Conservation (phyloP, 192 early-diverging fungal species). For the Fimicolochytrium jonesii region DNA sequence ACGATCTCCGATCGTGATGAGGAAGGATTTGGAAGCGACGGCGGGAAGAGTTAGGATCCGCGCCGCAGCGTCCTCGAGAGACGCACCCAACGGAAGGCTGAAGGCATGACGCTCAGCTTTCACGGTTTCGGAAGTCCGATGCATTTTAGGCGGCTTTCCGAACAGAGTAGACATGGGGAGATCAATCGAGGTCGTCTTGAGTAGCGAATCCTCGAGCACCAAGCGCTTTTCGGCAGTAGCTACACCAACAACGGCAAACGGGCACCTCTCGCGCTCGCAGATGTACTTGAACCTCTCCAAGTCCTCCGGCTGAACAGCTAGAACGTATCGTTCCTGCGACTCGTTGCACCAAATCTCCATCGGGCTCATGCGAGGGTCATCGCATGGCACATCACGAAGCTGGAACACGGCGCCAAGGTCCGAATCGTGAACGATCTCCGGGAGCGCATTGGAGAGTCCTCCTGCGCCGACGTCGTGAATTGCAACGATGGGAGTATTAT, state of each 20-base stretch:
- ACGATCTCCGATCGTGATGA: conserved; percentile 98
- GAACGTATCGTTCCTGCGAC: conserved; percentile 98
- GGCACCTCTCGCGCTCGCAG: conserved; percentile 87
- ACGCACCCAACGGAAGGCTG: conserved; percentile 49
- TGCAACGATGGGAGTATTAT: conserved; percentile 80
- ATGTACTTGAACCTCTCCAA: conserved; percentile 69
- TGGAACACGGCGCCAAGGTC: conserved; percentile 87
- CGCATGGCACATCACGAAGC: conserved; percentile 84
- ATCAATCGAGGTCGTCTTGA: conserved; percentile 74
- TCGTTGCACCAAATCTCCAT: conserved; percentile 99
- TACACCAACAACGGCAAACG: conserved; percentile 83
- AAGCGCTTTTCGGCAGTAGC: conserved; percentile 80
- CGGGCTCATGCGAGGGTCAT: conserved; percentile 92
- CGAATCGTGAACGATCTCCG: conserved; percentile 96
- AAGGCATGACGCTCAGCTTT: conserved; percentile 45
- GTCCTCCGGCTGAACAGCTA: conserved; percentile 73
- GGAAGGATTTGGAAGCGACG: conserved; percentile 91
- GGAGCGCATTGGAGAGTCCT: conserved; percentile 95
- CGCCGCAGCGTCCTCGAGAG: conserved; percentile 52
- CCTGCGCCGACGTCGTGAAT: conserved; percentile 99
- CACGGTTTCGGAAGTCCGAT: conserved; percentile 64
- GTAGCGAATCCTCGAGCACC: conserved; percentile 72
- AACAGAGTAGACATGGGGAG: conserved; percentile 94
- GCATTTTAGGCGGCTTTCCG: conserved; percentile 95
- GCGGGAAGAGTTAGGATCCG: conserved; percentile 82